These are phyloP conservation scores for Pseudoneurospora amorphoporcata DNA, from an alignment of 495 filamentous ascomycete genomes.

Conservation along the genomic window DNA sequence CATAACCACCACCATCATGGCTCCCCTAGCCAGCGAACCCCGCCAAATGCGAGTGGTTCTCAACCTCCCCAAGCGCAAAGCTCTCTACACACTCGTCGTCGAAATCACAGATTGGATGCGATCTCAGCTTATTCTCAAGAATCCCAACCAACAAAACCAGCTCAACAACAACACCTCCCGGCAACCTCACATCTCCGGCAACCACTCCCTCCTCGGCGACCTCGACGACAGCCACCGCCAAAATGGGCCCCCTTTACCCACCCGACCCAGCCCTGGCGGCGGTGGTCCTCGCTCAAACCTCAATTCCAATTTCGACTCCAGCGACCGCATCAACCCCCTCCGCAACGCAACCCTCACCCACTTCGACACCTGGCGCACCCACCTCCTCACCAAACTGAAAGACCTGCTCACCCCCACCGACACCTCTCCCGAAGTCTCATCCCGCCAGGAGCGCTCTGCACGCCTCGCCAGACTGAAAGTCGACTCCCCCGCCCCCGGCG, in stretches of 20 bases:
- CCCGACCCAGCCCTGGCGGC: constrained; percentile 1
- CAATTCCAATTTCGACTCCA: not conserved
- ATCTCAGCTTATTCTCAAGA: constrained; percentile 26
- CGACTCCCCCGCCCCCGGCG: constrained; percentile 7
- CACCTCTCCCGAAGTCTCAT: constrained; percentile 24
- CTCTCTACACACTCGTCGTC: constrained; percentile 27
- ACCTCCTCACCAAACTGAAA: constrained; percentile 25
- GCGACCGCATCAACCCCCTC: constrained; percentile 13
- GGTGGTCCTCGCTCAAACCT: constrained; percentile 11
- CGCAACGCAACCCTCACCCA: constrained; percentile 27
- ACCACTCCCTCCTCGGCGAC: not conserved
- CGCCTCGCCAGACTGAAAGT: constrained; percentile 10
- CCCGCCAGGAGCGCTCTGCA: constrained; percentile 24
- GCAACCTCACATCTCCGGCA: not conserved
- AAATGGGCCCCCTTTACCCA: not conserved
- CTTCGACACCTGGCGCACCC: constrained; percentile 32
- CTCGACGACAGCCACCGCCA: not conserved
- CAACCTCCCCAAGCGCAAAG: constrained; percentile 31
- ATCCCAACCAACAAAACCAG: not conserved
- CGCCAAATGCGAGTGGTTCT: constrained; percentile 34
- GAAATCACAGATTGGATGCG: constrained; percentile 33
- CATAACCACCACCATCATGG: constrained; percentile 18
- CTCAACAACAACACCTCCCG: not conserved
- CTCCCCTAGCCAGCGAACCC: constrained; percentile 34
- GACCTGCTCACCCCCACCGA: constrained; percentile 27